Percentiles rank a stretch among this genome's conserved stretches.
These are phyloP conservation scores for Elymus sibiricus DNA, from an alignment of 176 grass and related monocot species.

Conservation along the genomic window DNA sequence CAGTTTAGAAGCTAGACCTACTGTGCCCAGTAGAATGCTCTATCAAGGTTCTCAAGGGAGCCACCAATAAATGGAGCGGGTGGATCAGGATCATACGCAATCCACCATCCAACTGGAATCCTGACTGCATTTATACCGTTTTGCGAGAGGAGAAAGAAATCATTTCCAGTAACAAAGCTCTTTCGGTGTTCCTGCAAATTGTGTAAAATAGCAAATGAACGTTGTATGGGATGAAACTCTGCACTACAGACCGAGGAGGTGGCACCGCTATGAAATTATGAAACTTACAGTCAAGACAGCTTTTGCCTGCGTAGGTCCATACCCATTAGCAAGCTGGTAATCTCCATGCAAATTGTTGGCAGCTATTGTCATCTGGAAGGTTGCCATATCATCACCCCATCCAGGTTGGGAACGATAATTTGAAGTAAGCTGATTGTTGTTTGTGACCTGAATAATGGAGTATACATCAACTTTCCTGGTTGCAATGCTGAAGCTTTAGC, in stretches of 20 bases:
- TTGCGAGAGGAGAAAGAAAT: conserved; percentile 62
- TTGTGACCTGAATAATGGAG: conserved; percentile 57
- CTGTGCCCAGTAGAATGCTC: conserved; percentile 88
- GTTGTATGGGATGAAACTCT: not conserved
- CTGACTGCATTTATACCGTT: conserved; percentile 80
- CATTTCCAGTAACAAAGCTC: conserved; percentile 65
- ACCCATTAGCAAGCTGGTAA: conserved; percentile 88
- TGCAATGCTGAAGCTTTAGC: not conserved
- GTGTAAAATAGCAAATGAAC: conserved; percentile 7
- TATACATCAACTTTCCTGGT: conserved; percentile 27
- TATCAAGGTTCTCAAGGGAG: conserved; percentile 65
- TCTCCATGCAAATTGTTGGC: conserved; percentile 80
- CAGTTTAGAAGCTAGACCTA: conserved; percentile 57
- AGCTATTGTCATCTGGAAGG: conserved; percentile 76
- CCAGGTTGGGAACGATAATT: conserved; percentile 67
- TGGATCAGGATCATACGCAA: conserved; percentile 81
- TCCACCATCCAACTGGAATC: conserved; percentile 97
- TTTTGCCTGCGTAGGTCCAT: conserved; percentile 50
- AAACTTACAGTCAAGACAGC: conserved; percentile 60
- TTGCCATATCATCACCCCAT: conserved; percentile 63
- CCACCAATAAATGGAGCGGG: conserved; percentile 80
- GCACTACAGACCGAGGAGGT: not conserved
- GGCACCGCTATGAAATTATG: not conserved
- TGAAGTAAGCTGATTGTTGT: conserved; percentile 52
- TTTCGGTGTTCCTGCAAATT: conserved; percentile 61